phyloP scores from a whole-genome alignment of 2,329 filamentous ascomycete genomes.

The Bertia moriformis region DNA sequence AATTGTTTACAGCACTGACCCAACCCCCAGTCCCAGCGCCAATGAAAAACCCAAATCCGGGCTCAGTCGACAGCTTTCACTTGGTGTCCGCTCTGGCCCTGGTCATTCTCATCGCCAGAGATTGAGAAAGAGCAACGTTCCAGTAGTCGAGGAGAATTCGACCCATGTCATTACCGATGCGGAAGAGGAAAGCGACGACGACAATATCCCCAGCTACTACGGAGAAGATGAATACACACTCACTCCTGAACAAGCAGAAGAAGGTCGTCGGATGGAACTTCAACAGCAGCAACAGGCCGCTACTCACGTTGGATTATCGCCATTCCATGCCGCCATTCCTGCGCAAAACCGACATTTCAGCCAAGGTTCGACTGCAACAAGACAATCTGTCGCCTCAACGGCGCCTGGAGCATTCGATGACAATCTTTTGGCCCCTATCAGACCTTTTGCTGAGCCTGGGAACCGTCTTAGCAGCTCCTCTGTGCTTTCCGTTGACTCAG shows the following conservation, averaged over 20 bases:
- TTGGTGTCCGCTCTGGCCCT: conserved; percentile 21
- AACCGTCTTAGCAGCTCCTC: conserved; percentile 22
- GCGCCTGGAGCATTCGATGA: background rate
- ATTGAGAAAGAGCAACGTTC: conserved; percentile 9
- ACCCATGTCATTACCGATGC: conserved; percentile 16
- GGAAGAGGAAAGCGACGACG: conserved; percentile 19
- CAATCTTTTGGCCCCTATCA: background rate
- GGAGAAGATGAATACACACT: conserved; percentile 22
- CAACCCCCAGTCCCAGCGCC: conserved; percentile 14
- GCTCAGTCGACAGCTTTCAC: conserved; percentile 18
- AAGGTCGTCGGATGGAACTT: conserved; percentile 9
- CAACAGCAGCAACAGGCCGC: conserved; percentile 3
- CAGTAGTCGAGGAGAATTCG: conserved; percentile 1
- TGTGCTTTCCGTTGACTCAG: conserved; percentile 35
- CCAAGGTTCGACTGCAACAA: background rate
- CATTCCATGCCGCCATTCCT: background rate
- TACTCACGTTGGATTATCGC: too few relatives aligned
- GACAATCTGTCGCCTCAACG: background rate
- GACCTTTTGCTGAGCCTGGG: conserved; percentile 3
- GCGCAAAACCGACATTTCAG: background rate
- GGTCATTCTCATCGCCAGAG: conserved; percentile 15
- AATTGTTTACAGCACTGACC: conserved; percentile 20
- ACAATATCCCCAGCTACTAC: conserved; percentile 17
- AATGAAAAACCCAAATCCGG: conserved; percentile 14
- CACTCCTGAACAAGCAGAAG: conserved; percentile 15